Evolutionary conservation across 2,329 filamentous ascomycete genomes (phyloP), one percentile per base, ranked within the genome.

Genomic region (Sarocladiaceae sp.): DNA sequence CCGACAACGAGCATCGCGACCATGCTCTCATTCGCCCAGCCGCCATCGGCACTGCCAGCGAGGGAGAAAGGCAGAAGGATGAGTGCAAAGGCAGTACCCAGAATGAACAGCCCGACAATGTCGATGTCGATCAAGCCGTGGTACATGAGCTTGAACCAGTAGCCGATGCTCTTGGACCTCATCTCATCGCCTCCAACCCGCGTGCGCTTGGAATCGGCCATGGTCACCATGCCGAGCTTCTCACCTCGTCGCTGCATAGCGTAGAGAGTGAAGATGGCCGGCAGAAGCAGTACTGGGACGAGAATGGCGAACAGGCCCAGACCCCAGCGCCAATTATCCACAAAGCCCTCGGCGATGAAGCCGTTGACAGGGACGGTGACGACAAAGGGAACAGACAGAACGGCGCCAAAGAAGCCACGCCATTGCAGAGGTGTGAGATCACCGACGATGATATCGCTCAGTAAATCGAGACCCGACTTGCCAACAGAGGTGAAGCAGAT

Each of bases 61-160:
- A 86, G 65, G 1, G 71, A 81, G 54, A 86, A 75, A 2, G 83
- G 80, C 3, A 86, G 68, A 16, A 85, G 63, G 51, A 86, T 76
- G 11, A 83, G 61, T 0, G 72, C 65, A 43, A 82, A 73, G 1
- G 75, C 76, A 1, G 64, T 64, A n/a, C 70, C 68, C 47, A 83
- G 68, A 4, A 83, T 60, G 21, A 82, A 47, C n/a, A 80, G 64
- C 4, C 79, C 78, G 37, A 74, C 48, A 13, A 72, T 70, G 53
- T 83, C 79, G 49, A 82, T 81, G 46, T 82, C 74, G 34, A 73
- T 62, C 15, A 70, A 56, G 52, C 80, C 78, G 10, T 45, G 40
- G 18, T 48, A 33, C 3, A 47, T 16, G 9, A 56, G 42, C 29
- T 47, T 47, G 3, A 27, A 32, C 55, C 55, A 59, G 45, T 53